These are phyloP conservation scores for Pilatotrama ljubarskyi DNA, from an alignment of 768 basidiomycete species.

Conservation along the genomic window DNA sequence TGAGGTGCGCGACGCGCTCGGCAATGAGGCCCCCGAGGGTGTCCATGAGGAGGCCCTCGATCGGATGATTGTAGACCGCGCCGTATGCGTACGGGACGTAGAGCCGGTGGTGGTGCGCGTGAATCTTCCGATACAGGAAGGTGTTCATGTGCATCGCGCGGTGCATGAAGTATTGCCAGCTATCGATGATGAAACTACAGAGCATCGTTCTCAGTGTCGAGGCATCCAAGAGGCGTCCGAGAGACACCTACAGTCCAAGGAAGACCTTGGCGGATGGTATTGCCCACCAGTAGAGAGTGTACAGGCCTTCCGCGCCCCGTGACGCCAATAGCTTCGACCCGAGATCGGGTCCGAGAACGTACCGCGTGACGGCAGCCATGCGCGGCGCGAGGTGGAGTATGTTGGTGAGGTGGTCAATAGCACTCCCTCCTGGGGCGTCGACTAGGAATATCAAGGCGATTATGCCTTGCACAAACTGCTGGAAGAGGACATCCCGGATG, in stretches of 20 bases:
- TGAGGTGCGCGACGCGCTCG: conserved; percentile 67
- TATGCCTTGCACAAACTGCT: conserved; percentile 81
- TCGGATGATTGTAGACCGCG: conserved; percentile 96
- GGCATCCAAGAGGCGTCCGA: neutral
- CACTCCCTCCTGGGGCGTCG: conserved; percentile 29
- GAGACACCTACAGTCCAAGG: conserved; percentile 72
- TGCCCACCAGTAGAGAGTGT: conserved; percentile 90
- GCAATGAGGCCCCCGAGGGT: conserved; percentile 80
- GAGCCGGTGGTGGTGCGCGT: conserved; percentile 92
- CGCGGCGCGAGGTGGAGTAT: conserved; percentile 38
- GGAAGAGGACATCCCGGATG: conserved; percentile 76
- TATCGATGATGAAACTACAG: conserved; percentile 86
- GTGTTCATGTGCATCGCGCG: conserved; percentile 88
- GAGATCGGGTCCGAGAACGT: conserved; percentile 43
- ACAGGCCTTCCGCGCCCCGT: conserved; percentile 45
- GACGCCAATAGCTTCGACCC: conserved; percentile 37
- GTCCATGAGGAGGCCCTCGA: conserved; percentile 93
- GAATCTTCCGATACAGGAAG: conserved; percentile 87
- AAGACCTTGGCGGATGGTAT: conserved; percentile 74
- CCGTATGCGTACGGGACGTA: conserved; percentile 98
- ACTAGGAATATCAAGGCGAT: conserved; percentile 71
- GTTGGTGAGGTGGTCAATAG: conserved; percentile 42
- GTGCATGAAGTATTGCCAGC: conserved; percentile 99
- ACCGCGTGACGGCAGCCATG: conserved; percentile 41
- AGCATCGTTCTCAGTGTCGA: neutral